phyloP scores from a whole-genome alignment of 257 asterid genomes.

The Solanum arcanum region DNA sequence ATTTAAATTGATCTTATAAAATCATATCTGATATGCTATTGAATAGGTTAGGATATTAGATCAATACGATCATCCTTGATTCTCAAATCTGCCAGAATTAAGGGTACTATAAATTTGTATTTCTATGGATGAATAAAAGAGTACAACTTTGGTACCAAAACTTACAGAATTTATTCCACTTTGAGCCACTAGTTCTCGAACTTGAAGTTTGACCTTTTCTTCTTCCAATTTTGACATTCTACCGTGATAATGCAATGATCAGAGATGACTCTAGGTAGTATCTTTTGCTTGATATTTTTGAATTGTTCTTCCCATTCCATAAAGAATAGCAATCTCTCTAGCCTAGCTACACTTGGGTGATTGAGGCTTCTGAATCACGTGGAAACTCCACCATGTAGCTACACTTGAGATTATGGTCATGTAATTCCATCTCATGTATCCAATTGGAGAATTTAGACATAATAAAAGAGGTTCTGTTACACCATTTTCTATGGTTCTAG shows the following conservation, averaged over 20 bases:
- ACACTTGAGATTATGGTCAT: neutral
- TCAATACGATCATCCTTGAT: too few relatives aligned
- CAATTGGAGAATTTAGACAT: neutral
- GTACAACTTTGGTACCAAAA: too few relatives aligned
- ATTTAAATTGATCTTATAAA: too few relatives aligned
- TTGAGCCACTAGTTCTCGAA: neutral
- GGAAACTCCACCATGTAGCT: neutral
- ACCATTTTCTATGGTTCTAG: neutral
- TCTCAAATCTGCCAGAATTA: too few relatives aligned
- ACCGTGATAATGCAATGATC: too few relatives aligned
- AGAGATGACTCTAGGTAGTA: neutral
- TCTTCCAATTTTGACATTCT: neutral
- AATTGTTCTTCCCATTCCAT: neutral
- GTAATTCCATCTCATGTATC: neutral
- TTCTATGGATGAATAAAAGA: too few relatives aligned
- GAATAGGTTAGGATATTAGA: too few relatives aligned
- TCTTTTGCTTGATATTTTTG: neutral
- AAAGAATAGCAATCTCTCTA: neutral
- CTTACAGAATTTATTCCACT: neutral
- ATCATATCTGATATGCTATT: too few relatives aligned
- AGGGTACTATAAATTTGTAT: too few relatives aligned
- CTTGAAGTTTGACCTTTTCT: neutral
- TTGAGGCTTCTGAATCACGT: neutral
- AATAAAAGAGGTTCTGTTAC: neutral
- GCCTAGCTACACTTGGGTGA: neutral